phyloP scores from a whole-genome alignment of 306 rosid genomes.

The Echinosophora koreensis region DNA sequence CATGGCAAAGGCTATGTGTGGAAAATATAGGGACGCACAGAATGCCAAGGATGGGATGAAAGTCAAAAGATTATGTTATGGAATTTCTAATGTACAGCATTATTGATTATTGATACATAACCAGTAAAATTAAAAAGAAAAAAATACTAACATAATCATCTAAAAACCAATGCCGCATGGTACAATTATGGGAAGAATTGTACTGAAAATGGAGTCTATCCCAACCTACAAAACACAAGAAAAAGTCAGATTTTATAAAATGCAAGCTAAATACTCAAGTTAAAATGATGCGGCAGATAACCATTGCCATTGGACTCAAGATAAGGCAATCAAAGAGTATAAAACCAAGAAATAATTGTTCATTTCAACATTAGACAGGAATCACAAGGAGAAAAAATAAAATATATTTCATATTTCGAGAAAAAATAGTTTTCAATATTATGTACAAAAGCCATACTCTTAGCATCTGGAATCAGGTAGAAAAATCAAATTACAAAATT shows the following conservation, averaged over 20 bases:
- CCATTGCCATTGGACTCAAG: not conserved
- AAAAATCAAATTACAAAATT: conserved; percentile 34
- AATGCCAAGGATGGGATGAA: not conserved
- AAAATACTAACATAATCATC: conserved; percentile 25
- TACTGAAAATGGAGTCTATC: conserved; percentile 44
- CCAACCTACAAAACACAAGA: conserved; percentile 49
- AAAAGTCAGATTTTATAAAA: not conserved
- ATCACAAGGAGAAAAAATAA: not conserved
- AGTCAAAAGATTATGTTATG: not conserved
- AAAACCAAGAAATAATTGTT: conserved; percentile 8
- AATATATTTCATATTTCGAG: conserved; percentile 18
- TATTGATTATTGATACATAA: conserved; percentile 12
- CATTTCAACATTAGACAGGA: not conserved
- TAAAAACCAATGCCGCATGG: conserved; percentile 19
- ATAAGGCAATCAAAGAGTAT: not conserved
- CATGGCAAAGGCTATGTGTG: not conserved
- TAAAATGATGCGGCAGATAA: conserved; percentile 5
- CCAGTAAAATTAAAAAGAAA: not conserved
- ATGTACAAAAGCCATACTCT: conserved; percentile 42
- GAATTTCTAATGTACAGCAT: conserved; percentile 8
- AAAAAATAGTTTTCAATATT: not conserved
- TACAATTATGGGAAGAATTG: conserved; percentile 35
- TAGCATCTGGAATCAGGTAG: conserved; percentile 17
- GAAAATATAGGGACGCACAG: not conserved
- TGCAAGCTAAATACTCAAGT: not conserved